These are phyloP conservation scores for Saposhnikovia divaricata DNA, from an alignment of 129 eudicot genomes.

Conservation along the genomic window DNA sequence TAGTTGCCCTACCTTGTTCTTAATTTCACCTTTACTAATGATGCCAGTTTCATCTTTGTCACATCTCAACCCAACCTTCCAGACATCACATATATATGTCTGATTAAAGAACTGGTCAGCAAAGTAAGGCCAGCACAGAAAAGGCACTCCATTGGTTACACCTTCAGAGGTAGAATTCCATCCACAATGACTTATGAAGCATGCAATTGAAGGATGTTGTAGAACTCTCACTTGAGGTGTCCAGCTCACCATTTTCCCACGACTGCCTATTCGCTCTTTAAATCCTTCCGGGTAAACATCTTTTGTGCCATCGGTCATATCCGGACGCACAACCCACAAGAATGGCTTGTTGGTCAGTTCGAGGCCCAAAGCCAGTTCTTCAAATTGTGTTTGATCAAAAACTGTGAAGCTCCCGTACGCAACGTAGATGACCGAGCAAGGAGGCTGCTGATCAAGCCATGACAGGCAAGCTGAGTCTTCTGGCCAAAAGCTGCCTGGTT, in stretches of 20 bases:
- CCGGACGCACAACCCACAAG: conserved; percentile 32
- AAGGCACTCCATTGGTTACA: conserved; percentile 50
- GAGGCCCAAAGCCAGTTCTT: conserved; percentile 29
- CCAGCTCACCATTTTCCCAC: conserved; percentile 47
- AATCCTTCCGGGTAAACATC: conserved; percentile 34
- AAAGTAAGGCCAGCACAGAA: conserved; percentile 74
- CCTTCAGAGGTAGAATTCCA: conserved; percentile 77
- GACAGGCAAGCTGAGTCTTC: conserved; percentile 39
- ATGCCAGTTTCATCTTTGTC: too few species aligned
- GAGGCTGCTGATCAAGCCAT: conserved; percentile 21
- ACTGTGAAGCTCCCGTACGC: conserved; percentile 27
- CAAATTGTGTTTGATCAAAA: conserved; percentile 15
- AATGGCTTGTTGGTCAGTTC: conserved; percentile 26
- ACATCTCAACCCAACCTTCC: too few species aligned
- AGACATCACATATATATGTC: conserved; percentile 16
- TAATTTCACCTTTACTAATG: too few species aligned
- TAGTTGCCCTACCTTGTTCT: too few species aligned
- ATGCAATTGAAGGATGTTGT: conserved; percentile 53
- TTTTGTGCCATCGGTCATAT: not conserved
- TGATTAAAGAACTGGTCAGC: conserved; percentile 52
- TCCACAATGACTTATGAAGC: conserved; percentile 64
- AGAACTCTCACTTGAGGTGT: conserved; percentile 54
- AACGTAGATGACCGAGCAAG: conserved; percentile 24
- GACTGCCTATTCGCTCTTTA: conserved; percentile 24
- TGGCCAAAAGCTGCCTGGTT: conserved; percentile 40